Conservation (phyloP, 176 grass and related monocot species). For the Avena sativa region DNA sequence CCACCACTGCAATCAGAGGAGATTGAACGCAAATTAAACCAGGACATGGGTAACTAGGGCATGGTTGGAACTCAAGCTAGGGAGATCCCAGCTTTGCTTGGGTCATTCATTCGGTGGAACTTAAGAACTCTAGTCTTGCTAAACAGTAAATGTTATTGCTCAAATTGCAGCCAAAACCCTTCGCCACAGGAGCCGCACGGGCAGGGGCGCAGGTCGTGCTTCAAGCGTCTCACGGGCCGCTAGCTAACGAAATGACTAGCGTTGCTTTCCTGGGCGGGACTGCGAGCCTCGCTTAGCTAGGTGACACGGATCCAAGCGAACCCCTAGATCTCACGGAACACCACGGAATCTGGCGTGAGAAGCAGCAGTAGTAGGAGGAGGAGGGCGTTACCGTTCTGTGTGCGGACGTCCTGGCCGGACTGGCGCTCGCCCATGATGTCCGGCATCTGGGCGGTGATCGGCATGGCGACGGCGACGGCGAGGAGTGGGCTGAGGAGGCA, state of each 20-base stretch:
- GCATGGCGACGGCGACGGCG: constrained; percentile 47
- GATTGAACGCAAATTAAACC: too few relatives aligned
- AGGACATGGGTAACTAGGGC: too few relatives aligned
- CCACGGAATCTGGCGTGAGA: constrained; percentile 21
- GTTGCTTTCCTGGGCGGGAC: background rate
- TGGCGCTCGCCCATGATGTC: constrained; percentile 96
- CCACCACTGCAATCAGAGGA: constrained; percentile 58
- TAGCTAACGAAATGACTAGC: background rate
- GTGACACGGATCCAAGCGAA: background rate
- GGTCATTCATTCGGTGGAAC: background rate
- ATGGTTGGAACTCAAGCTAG: background rate
- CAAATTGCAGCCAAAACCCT: too few relatives aligned
- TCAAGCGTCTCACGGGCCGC: background rate
- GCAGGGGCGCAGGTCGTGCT: background rate
- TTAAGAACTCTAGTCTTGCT: background rate
- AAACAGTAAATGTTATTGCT: too few relatives aligned
- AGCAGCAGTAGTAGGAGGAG: background rate
- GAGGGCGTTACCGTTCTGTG: constrained; percentile 68
- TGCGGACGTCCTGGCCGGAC: constrained; percentile 91
- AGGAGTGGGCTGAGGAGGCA: too few relatives aligned
- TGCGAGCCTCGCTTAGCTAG: background rate
- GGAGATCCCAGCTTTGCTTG: background rate
- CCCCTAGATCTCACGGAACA: constrained; percentile 25
- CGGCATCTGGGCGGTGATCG: constrained; percentile 58
- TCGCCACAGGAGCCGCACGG: too few relatives aligned